Evolutionary conservation across 495 filamentous ascomycete genomes (phyloP), one percentile per base, ranked within the genome.

Genomic region (Choiromyces venosus): DNA sequence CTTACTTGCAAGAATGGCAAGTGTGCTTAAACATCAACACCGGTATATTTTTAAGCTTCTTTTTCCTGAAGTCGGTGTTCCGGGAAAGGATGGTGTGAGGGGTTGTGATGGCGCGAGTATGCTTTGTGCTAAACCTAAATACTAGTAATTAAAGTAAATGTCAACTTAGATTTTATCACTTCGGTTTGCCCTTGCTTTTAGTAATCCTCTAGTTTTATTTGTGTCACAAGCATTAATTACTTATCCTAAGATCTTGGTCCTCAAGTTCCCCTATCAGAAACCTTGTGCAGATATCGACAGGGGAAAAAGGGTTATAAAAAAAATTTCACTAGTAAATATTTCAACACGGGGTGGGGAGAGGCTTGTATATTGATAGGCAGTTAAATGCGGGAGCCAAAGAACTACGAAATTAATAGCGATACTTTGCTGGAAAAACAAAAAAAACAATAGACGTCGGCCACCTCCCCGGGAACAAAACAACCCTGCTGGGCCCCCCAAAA

Each of bases 1-100:
- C 37, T 75, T 37, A 65, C 65, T 37, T 75, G 73, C 19, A 10
- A 69, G 18, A 46, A 25, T 19, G 73, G 73, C 0, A 66, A 38
- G 16, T 74, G 73, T 36, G 65, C 40, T 33, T 74, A 71, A 61
- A 12, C 33, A 33, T 19, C 21, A 61, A 12, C 33, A 33, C n/a
- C 21, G 1, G 1, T 9, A 19, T 35, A 12, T 70, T 2, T 29
- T n/a, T 12, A 18, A 36, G 18, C 29, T 56, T 37, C 29, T n/a
- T 19, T 0, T 44, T 61, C 40, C 40, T 38, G 33, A 37, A 4
- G 33, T 38, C 25, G 4, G 52, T 29, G 52, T 4, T 18, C 25
- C 2, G 3, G 52, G 14, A 33, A 61, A 29, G 25, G 25, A 16
- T 33, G 18, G 14, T 33, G 1, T 16, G 25, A 7, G 25, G 0